Evolutionary conservation across 495 filamentous ascomycete species (phyloP), one percentile per base, ranked within the genome.

Genomic region (Hyaloscypha finlandica): DNA sequence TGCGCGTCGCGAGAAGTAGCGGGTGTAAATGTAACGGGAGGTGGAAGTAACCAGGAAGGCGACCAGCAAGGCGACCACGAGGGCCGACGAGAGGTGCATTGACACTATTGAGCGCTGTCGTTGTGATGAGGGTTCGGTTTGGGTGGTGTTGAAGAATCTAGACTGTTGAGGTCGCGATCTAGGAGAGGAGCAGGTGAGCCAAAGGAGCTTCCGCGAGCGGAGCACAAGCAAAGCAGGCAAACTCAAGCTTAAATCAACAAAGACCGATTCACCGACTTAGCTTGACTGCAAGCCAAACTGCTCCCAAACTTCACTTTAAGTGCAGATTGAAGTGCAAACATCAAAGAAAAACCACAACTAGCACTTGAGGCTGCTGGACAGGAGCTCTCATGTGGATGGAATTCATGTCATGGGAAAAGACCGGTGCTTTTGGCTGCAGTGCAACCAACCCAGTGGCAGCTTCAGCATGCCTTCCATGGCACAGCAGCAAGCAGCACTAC

Each of bases 1-100:
- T 12, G 29, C 32, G 12, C 35, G 31, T 12, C 48, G 29, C 2
- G 66, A 68, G 54, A 57, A 64, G 25, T 63, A 63, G 31, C 59
- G 56, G 4, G 14, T 25, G 25, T 63, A 59, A 16, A 63, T 30
- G 29, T 57, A 63, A n/a, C 57, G 52, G 37, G 48, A 12, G 9
- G 55, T 58, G 0, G 55, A 45, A 0, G 16, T 8, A 59, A 59
- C 33, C 29, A 59, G n/a, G 30, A 66, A 25, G 6, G 42, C 22
- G 8, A 3, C 33, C 8, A 57, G 8, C 22, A 42, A 16, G 6
- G 54, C 16, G 35, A 1, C 16, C 42, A 19, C 42, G 4, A 48
- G 42, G 16, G 42, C 16, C 11, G 16, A 48, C 8, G 9, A 48
- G 42, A 48, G 42, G 16, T 4, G 16, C 42, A 48, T 48, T 19